phyloP scores from a whole-genome alignment of 192 early-diverging fungal species.

The Funneliformis geosporum region DNA sequence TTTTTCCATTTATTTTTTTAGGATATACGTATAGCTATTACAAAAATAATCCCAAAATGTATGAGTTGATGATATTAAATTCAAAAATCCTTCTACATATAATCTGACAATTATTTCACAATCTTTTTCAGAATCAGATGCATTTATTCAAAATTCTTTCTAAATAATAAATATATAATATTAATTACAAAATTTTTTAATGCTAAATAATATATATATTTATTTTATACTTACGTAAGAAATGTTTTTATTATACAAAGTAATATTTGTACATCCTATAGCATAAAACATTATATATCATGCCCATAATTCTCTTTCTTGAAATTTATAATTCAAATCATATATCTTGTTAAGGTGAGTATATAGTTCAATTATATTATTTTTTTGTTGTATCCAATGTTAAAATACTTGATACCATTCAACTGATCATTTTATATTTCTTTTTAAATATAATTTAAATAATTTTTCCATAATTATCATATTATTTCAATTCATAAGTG shows the following conservation, averaged over 20 bases:
- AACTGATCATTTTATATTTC: background rate
- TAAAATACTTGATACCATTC: background rate
- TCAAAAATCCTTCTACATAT: background rate
- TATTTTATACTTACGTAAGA: background rate
- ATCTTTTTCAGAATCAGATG: background rate
- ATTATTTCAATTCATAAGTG: background rate
- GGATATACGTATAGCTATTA: background rate
- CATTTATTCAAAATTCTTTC: background rate
- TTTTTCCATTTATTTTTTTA: background rate
- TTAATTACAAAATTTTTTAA: background rate
- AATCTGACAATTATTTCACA: background rate
- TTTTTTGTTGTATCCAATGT: background rate
- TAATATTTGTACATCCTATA: background rate
- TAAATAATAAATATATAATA: background rate
- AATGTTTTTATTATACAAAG: background rate
- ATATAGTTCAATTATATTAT: background rate
- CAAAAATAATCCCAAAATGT: background rate
- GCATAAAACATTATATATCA: background rate
- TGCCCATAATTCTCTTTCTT: background rate
- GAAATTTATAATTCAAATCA: background rate
- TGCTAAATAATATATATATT: background rate
- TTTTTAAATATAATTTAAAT: constrained; percentile 3
- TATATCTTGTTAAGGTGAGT: background rate
- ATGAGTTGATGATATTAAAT: background rate
- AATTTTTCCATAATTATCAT: background rate